phyloP scores from a whole-genome alignment of 345 rosid species.

The Moringa oleifera region DNA sequence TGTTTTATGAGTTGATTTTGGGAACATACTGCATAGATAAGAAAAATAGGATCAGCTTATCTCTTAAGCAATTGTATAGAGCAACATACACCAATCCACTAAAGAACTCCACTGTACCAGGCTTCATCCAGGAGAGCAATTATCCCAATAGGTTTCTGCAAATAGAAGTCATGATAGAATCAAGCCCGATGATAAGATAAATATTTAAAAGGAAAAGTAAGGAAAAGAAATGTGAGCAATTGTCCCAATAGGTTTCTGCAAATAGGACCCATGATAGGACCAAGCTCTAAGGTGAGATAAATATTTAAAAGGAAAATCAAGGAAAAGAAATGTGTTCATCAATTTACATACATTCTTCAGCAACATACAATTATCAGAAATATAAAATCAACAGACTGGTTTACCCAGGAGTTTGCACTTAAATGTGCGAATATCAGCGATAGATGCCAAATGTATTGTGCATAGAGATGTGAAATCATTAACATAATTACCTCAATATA shows the following conservation, averaged over 20 bases:
- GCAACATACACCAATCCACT: slow-evolving; percentile 40
- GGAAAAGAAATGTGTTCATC: background rate
- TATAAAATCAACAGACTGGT: no score
- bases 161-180: slow-evolving; percentile 16
- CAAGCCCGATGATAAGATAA: slow-evolving; percentile 1
- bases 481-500: no score
- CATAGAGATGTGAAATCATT: no score
- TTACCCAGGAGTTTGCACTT: no score
- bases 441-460: background rate
- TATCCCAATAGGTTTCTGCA: slow-evolving; percentile 98
- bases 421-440: background rate
- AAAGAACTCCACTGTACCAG: slow-evolving; percentile 60
- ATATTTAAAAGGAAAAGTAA: no score
- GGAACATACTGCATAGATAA: slow-evolving; percentile 84
- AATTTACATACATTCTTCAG: no score
- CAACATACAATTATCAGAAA: no score
- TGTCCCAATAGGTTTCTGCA: slow-evolving; percentile 94
- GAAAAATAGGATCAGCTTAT: slow-evolving; percentile 51
- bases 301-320: no score
- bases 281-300: slow-evolving; percentile 1
- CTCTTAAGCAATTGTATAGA: slow-evolving; percentile 21
- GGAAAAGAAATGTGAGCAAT: background rate
- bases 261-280: slow-evolving; percentile 15
- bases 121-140: slow-evolving; percentile 98
- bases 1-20: slow-evolving; percentile 86